Conservation (phyloP, 1,284 basidiomycete species). For the Ceratobasidium sp. region DNA sequence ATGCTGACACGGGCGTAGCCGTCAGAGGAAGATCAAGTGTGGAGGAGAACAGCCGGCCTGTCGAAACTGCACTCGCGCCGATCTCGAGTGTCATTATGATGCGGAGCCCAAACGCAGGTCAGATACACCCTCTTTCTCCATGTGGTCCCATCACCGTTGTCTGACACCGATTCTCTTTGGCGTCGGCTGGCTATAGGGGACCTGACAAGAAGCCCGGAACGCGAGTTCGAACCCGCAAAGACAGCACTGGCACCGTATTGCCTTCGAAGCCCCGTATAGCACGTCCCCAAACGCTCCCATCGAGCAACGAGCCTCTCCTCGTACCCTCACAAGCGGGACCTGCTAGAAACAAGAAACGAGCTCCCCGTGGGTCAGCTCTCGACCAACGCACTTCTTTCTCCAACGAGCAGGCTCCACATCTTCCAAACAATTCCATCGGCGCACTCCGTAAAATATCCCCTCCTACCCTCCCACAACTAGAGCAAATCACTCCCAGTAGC, state of each 20-base stretch:
- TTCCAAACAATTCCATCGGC: neutral
- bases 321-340: constrained; percentile 33
- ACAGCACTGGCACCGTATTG: neutral
- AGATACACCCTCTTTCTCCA: neutral
- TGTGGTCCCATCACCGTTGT: neutral
- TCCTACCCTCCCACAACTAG: constrained; percentile 17
- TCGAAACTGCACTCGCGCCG: constrained; percentile 31
- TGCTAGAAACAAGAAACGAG: constrained; percentile 22
- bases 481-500: neutral
- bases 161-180: neutral
- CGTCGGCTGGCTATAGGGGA: constrained; percentile 4
- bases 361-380: neutral
- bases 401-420: neutral
- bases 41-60: constrained; percentile 35
- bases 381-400: neutral
- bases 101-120: constrained; percentile 32
- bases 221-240: constrained; percentile 32
- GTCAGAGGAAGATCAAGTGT: constrained; percentile 38
- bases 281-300: constrained; percentile 8
- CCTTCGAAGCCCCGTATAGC: neutral
- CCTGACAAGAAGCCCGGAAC: constrained; percentile 37
- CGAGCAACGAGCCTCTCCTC: neutral
- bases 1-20: constrained; percentile 14
- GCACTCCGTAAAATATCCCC: neutral
- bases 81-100: constrained; percentile 31